Conservation (phyloP, 108 stramenopile genomes). For the Parmales sp. region DNA sequence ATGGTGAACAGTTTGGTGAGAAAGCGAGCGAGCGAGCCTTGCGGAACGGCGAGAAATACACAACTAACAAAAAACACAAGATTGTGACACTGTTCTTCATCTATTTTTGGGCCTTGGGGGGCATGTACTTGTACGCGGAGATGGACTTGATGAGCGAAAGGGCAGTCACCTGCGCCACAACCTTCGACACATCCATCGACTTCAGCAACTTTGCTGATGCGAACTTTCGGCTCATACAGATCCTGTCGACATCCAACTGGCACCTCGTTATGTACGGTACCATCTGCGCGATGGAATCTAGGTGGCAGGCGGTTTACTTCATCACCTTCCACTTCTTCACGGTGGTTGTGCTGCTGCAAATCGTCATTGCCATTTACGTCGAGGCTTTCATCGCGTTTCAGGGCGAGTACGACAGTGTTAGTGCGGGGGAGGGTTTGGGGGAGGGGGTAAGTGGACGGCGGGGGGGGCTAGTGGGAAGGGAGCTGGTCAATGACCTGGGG, state of each 20-base stretch:
- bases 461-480: background rate
- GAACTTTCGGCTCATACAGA: background rate
- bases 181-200: background rate
- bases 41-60: too few relatives aligned
- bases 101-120: conserved; percentile 1
- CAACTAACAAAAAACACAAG: too few relatives aligned
- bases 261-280: conserved; percentile 13
- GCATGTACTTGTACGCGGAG: background rate
- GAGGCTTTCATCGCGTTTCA: conserved; percentile 11
- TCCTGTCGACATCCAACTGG: conserved; percentile 14
- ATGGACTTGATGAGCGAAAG: background rate
- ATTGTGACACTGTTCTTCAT: conserved; percentile 6
- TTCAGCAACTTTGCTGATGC: conserved; percentile 9
- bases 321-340: conserved; percentile 1
- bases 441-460: background rate
- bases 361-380: conserved; percentile 10
- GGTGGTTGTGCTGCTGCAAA: background rate
- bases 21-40: too few relatives aligned
- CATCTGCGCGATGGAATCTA: conserved; percentile 1
- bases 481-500: background rate
- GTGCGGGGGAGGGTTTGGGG: background rate
- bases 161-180: background rate
- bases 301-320: background rate
- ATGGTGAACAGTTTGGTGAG: conserved; percentile 1
- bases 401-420: background rate